These are phyloP conservation scores for Stenocarpella maydis DNA, from an alignment of 2,329 filamentous ascomycete genomes.

Conservation along the genomic window DNA sequence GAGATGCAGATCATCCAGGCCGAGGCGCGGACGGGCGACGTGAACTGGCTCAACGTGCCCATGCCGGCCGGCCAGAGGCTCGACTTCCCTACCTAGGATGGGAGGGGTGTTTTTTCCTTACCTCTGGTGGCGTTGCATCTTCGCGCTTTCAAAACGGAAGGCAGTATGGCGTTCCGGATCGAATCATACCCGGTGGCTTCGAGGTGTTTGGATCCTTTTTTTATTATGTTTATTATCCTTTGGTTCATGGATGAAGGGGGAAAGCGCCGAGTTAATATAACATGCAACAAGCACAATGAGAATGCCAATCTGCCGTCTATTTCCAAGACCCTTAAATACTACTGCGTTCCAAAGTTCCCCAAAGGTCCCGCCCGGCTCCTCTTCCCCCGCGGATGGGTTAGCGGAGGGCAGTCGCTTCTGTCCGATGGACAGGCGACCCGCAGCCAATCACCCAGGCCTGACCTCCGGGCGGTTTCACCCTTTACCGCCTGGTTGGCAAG, in stretches of 20 bases:
- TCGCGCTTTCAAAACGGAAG: neutral
- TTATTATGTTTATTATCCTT: too few species aligned
- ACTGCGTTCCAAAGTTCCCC: neutral
- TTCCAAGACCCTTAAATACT: neutral
- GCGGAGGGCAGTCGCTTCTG: neutral
- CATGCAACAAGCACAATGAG: neutral
- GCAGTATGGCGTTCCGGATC: slow-evolving; percentile 15
- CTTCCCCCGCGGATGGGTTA: neutral
- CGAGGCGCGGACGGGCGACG: slow-evolving; percentile 42
- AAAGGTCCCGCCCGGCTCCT: neutral
- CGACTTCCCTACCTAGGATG: slow-evolving; percentile 43
- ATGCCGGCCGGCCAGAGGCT: slow-evolving; percentile 47
- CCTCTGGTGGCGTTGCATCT: neutral
- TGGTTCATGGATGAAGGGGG: neutral
- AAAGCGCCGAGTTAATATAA: slow-evolving; percentile 1
- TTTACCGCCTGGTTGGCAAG: neutral
- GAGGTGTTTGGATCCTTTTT: slow-evolving; percentile 7
- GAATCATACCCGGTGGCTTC: slow-evolving; percentile 8
- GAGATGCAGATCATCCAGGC: slow-evolving; percentile 53
- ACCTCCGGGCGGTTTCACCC: neutral
- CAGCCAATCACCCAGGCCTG: slow-evolving; percentile 1
- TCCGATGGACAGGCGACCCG: neutral
- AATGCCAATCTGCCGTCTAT: neutral
- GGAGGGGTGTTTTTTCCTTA: neutral
- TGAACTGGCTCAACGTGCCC: slow-evolving; percentile 47